Base-by-base conservation (phyloP, 2,329 filamentous ascomycete genomes). In the Ascochyta clinopodiicola region DNA sequence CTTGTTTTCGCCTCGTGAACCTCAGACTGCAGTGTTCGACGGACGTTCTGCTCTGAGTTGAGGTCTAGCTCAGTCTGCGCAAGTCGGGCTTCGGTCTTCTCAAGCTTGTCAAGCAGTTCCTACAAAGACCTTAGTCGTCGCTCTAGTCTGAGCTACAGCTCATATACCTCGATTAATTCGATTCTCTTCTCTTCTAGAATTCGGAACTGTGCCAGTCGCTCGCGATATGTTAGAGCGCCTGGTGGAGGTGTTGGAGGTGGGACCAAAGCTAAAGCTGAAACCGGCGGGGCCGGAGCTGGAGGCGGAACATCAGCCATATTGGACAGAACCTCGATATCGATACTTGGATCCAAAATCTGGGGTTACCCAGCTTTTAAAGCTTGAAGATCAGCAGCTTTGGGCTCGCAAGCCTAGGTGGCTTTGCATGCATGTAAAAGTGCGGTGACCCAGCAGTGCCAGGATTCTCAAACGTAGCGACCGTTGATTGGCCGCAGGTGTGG, bases 81-180 rank as follows among this genome's bases (percentile, higher is more conserved):
- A 32, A 75, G 71, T 50, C 63, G 68, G 44, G 70, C 67, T 61
- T 75, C 73, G 22, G 68, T 69, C 53, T 72, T 73, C 49, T 75
- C 73, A 25, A 75, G 70, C 46, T 74, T 75, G 37, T 73, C 72
- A 1, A 75, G 58, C 25, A 75, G 58, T 63, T 75, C 73, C 73
- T 74, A 42, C 12, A 17, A 29, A 29, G 22, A 37, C n/a, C 29
- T 57, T 15, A 56, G 39, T 36, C 13, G 3, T 21, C 15, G 15
- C 3, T 44, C 4, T 10, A 32, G 27, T 35, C 32, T 1, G 17
- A 22, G 22, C 21, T 35, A 8, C 2, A 5, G 8, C n/a, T 7
- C 17, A 24, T 13, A 6, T 58, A 75, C 73, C 61, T 75, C 73
- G 5, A 75, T 75, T 44, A 75, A 55, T 57, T 74, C 72, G 38